These are phyloP conservation scores for Fusarium nygamai DNA, from an alignment of 2,329 filamentous ascomycete species.

Conservation along the genomic window DNA sequence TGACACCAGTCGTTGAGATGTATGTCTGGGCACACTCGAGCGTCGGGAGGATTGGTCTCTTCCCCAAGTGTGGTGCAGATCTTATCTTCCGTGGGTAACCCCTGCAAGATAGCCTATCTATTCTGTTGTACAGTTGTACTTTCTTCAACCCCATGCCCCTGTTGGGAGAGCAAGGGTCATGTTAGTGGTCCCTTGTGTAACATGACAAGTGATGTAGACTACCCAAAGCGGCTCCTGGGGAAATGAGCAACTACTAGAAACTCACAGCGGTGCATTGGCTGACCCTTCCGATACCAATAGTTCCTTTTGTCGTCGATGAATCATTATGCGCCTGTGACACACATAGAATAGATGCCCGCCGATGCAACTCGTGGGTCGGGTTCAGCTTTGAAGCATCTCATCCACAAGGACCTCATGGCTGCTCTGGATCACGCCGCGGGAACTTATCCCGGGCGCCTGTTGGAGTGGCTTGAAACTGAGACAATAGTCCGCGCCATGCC, in stretches of 20 bases:
- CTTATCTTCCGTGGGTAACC: not conserved
- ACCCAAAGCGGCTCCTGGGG: not conserved
- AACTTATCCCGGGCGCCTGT: not conserved
- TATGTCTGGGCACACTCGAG: not conserved
- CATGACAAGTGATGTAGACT: slow-evolving; percentile 11
- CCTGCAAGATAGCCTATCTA: slow-evolving; percentile 1
- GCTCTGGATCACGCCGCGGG: not conserved
- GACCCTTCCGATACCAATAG: not conserved
- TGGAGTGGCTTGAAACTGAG: slow-evolving; percentile 20
- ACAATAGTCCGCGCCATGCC: slow-evolving; percentile 21
- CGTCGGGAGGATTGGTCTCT: not conserved
- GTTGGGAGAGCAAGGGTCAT: not conserved
- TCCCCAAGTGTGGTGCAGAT: not conserved
- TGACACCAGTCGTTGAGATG: not conserved
- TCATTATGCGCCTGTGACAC: not conserved
- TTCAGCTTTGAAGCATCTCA: not conserved
- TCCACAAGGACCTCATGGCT: not conserved
- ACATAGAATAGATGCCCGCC: not conserved
- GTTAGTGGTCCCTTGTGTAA: slow-evolving; percentile 5
- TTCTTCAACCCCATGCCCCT: not conserved
- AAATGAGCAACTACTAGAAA: not conserved
- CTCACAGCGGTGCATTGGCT: not conserved
- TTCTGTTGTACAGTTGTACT: not conserved
- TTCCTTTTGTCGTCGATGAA: not conserved
- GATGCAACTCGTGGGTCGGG: not conserved